Evolutionary conservation across 208 protist genomes (phyloP).

Genomic region (Trypanosoma scelopori): DNA sequence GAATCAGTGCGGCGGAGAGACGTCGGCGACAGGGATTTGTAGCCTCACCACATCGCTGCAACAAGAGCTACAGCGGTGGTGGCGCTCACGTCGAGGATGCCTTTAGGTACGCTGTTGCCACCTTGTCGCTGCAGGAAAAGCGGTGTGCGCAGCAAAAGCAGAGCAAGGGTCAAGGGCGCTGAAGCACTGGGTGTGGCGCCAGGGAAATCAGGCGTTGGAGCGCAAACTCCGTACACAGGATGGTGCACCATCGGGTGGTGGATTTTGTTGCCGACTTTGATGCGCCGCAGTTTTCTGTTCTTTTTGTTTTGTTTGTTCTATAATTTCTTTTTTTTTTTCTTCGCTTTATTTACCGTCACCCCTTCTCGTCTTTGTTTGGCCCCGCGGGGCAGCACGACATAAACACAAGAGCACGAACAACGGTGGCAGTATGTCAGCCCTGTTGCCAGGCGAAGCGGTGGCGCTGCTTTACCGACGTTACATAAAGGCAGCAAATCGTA

Average conservation of each 20-base stretch:
- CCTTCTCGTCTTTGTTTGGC: no score
- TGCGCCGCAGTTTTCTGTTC: neutral
- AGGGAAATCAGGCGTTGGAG: neutral
- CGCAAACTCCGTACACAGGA: neutral
- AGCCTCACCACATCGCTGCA: neutral
- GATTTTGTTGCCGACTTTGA: neutral
- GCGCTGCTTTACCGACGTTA: constrained; percentile 86
- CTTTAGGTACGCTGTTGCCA: constrained; percentile 15
- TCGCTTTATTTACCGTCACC: no score
- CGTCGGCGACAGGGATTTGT: no score
- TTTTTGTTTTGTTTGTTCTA: constrained; percentile 3
- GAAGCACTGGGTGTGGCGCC: constrained; percentile 17
- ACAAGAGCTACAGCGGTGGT: neutral
- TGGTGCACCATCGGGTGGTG: neutral
- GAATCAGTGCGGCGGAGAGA: no score
- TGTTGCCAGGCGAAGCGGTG: constrained; percentile 81
- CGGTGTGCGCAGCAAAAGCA: neutral
- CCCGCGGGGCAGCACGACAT: no score
- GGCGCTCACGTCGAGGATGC: neutral
- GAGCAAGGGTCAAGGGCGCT: neutral
- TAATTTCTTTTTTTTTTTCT: no score
- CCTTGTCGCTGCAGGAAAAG: constrained; percentile 17
- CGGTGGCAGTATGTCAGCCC: constrained; percentile 40
- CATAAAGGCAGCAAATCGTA: constrained; percentile 76
- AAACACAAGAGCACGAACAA: neutral